These are phyloP conservation scores for Neobulgaria alba DNA, from an alignment of 2,329 filamentous ascomycete species.

Conservation along the genomic window DNA sequence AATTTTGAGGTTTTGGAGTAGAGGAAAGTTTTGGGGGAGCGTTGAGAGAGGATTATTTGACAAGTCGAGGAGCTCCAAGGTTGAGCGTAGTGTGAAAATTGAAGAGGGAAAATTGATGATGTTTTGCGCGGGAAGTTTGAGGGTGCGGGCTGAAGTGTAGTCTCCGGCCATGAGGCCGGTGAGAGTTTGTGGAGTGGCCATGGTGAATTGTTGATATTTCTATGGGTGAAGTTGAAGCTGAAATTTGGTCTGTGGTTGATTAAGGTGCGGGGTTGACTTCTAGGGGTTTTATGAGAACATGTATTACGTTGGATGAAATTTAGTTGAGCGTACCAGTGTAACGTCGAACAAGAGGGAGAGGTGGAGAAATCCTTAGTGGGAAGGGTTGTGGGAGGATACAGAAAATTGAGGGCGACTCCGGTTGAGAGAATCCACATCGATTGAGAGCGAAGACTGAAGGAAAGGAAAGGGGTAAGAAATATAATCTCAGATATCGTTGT, in stretches of 20 bases:
- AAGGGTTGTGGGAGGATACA: not conserved
- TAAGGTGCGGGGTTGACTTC: not conserved
- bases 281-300: not conserved
- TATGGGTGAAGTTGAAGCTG: not conserved
- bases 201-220: constrained; percentile 1
- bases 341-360: too few species aligned
- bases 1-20: constrained; percentile 36
- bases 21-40: constrained; percentile 33
- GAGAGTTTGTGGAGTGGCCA: constrained; percentile 14
- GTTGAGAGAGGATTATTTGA: constrained; percentile 36
- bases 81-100: constrained; percentile 34
- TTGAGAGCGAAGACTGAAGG: not conserved
- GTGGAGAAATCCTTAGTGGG: too few species aligned
- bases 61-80: constrained; percentile 40
- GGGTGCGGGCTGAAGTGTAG: constrained; percentile 20
- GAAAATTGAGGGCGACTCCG: not conserved
- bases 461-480: not conserved
- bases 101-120: constrained; percentile 31
- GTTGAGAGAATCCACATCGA: not conserved
- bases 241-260: too few species aligned
- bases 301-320: not conserved
- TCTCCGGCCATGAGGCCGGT: constrained; percentile 18
- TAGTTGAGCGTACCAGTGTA: not conserved
- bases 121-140: constrained; percentile 21
- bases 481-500: not conserved